Evolutionary conservation across 495 filamentous ascomycete genomes (phyloP), one percentile per base, ranked within the genome.

Genomic region (Mytilinidion resinicola): DNA sequence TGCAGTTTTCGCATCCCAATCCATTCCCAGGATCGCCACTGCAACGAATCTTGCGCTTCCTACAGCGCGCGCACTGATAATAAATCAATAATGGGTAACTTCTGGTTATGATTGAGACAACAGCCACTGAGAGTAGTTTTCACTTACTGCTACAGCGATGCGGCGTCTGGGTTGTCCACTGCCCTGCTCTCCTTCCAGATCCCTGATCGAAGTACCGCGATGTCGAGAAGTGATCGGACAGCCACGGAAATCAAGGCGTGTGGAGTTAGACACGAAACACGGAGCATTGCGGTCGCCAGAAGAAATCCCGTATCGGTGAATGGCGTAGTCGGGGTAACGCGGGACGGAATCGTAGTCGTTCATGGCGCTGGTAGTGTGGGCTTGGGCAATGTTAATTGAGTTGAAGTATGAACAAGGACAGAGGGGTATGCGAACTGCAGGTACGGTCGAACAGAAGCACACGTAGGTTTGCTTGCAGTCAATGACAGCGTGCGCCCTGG

Each of bases 41-140:
- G 75, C 93, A 98, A 69, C 90, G 87, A 66, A 98, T 98, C 77
- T 98, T 98, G 52, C 93, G 80, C 70, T 91, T 91, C 50, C 93
- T 85, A 69, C 93, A 98, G 59, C 93, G 84, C 33, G 81, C 82
- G 72, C 93, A 98, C 93, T 97, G 60, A 35, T 30, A 6, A 3
- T 30, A 30, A 6, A 6, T 30, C 25, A 30, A 6, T 6, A 30
- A 30, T 6, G 25, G 25, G 6, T 2, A 30, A 2, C 25, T 6
- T 30, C 25, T 30, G 25, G 25, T 30, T 30, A 6, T 30, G 25
- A 30, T 2, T 30, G 25, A 30, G 6, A 30, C 25, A 30, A 30
- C 25, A 30, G 25, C 3, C 25, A 30, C 43, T 25, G 6, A 41
- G 25, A 54, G 36, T 21, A 25, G 20, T 15, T 15, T 10, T 3